A percentile compares a stretch with the other conserved stretches of the same genome.
Evolutionary conservation across 2,329 filamentous ascomycete genomes (phyloP).

Genomic region (Fusarium beomiforme): DNA sequence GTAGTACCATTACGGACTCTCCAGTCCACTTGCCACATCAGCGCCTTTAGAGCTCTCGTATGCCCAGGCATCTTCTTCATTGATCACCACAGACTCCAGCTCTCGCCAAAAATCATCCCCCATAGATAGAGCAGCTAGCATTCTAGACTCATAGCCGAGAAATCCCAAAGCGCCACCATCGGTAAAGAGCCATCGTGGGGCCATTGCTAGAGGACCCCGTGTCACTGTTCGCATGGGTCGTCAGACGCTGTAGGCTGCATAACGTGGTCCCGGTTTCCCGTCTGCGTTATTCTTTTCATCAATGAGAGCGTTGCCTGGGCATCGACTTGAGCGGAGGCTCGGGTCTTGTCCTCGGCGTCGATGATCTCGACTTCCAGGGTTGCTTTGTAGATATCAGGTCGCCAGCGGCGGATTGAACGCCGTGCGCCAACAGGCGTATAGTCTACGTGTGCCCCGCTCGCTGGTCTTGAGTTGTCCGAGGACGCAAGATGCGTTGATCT

Average conservation of each 20-base stretch:
- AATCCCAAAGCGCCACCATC: neutral
- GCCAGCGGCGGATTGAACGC: neutral
- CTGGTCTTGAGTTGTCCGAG: neutral
- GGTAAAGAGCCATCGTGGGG: neutral
- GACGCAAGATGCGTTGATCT: neutral
- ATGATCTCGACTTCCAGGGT: neutral
- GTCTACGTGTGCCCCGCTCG: neutral
- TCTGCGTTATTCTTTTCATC: neutral
- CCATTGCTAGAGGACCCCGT: neutral
- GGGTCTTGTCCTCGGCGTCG: neutral
- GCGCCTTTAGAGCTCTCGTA: neutral
- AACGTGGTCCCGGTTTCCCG: neutral
- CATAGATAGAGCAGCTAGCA: neutral
- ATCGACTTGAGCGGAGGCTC: neutral
- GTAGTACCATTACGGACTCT: neutral
- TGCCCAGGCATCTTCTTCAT: neutral
- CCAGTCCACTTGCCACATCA: neutral
- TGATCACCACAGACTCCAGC: neutral
- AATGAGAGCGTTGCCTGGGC: neutral
- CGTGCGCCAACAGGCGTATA: neutral
- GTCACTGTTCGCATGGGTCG: neutral
- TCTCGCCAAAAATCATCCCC: neutral
- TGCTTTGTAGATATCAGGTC: neutral
- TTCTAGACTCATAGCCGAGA: neutral
- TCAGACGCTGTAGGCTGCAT: neutral